A percentile compares a stretch with the other conserved stretches of the same genome.
These are phyloP conservation scores for Effrenium voratum DNA, from an alignment of 73 alveolate species.

Conservation along the genomic window DNA sequence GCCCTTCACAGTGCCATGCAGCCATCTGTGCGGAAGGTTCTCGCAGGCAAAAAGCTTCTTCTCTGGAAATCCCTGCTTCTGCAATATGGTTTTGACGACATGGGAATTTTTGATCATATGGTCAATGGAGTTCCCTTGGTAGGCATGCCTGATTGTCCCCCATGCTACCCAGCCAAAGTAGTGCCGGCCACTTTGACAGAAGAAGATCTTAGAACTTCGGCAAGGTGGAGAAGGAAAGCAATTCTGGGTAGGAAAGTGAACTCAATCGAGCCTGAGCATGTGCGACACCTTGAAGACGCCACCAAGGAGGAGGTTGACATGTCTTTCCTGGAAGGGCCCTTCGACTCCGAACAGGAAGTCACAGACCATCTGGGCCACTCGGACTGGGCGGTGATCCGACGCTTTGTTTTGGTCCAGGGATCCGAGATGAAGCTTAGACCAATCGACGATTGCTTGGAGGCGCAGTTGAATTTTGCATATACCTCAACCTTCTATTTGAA, in stretches of 20 bases:
- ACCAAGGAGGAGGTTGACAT: background rate
- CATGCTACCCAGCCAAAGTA: background rate
- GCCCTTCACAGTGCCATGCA: background rate
- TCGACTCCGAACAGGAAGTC: background rate
- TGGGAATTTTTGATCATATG: background rate
- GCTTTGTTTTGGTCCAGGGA: background rate
- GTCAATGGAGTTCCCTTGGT: background rate
- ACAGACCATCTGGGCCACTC: background rate
- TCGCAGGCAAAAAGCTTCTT: background rate
- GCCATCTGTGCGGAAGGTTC: background rate
- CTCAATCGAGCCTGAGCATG: background rate
- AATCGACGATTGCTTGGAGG: constrained; percentile 26
- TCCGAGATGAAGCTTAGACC: constrained; percentile 18
- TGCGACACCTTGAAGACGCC: background rate
- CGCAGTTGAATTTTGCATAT: background rate
- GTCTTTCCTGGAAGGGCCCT: constrained; percentile 5
- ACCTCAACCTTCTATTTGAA: background rate
- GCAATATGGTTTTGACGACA: background rate
- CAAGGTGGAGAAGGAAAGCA: background rate
- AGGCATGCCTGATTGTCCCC: too few relatives aligned
- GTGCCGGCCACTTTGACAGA: background rate
- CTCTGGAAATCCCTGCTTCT: background rate
- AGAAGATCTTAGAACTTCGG: background rate
- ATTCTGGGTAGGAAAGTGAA: background rate
- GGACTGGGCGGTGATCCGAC: background rate